Evolutionary conservation across 2,329 filamentous ascomycete genomes (phyloP), one percentile per base, ranked within the genome.

Genomic region (Zymoseptoria pseudotritici): DNA sequence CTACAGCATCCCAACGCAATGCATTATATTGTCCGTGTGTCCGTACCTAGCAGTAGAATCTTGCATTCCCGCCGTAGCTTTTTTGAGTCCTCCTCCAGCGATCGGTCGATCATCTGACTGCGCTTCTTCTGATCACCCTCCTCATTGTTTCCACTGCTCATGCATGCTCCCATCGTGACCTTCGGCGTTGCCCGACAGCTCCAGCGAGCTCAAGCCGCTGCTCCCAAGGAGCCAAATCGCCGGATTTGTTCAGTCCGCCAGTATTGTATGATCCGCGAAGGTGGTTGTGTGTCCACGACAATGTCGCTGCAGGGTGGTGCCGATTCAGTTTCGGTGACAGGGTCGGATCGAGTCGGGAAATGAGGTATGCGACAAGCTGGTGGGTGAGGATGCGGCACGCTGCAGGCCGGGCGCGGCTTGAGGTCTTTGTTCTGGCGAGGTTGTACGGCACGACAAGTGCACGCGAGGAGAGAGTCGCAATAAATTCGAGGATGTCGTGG

Each of bases 51-150:
- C 58, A 99, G 81, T 63, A 99, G 79, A 68, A 99, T 97, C 80
- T 99, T 99, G 90, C 94, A 97, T 88, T 99, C 94, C 80, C 91
- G 85, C 75, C 92, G 87, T 80, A 97, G 81, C 75, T 89, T 85
- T 76, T 90, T 91, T 56, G 91, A 95, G 76, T 99, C 94, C 74
- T 97, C 93, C 75, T 97, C 93, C 63, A 99, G 82, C 70, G 85
- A 88, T 77, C 89, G 89, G 78, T 99, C 94, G 73, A 99, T 99
- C 75, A 88, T 88, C 78, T 97, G 91, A 77, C 91, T 97, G 77
- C 89, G 86, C 82, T 97, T 96, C 84, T 94, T 96, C 82, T 91
- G 87, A 74, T 83, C 85, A 79, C 95, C 91, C 74, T 91, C 91
- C 74, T 87, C 88, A 75, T 84, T 89, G 67, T 87, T 87, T 78